phyloP scores from a whole-genome alignment of 371 early-diverging fungal species.

The Globomyces sp. region DNA sequence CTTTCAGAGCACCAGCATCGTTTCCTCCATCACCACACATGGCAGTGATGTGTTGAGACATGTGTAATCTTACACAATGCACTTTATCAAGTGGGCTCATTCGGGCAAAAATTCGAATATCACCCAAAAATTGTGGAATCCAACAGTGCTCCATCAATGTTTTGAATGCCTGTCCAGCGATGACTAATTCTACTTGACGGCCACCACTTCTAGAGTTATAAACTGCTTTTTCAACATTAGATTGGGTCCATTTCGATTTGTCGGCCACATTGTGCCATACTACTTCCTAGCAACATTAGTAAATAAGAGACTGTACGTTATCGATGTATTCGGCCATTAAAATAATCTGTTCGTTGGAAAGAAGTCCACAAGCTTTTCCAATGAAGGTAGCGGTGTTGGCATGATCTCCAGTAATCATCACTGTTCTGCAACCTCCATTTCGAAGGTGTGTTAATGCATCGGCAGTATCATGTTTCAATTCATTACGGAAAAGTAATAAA shows the following conservation, averaged over 20 bases:
- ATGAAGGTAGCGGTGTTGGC: constrained; percentile 85
- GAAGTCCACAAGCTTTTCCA: constrained; percentile 76
- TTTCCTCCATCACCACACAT: constrained; percentile 97
- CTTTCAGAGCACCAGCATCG: constrained; percentile 90
- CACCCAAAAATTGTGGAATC: constrained; percentile 16
- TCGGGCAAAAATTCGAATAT: constrained; percentile 42
- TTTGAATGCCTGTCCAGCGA: constrained; percentile 32
- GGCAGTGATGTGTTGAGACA: constrained; percentile 69
- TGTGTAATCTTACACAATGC: constrained; percentile 63
- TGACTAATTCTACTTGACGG: constrained; percentile 26
- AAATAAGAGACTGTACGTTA: neutral
- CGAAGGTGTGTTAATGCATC: constrained; percentile 68
- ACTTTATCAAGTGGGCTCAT: constrained; percentile 47
- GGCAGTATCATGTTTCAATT: constrained; percentile 71
- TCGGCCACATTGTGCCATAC: constrained; percentile 11
- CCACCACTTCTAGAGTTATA: constrained; percentile 10
- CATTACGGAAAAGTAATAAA: constrained; percentile 79
- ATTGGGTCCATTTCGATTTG: neutral
- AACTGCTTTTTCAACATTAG: constrained; percentile 15
- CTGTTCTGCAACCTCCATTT: constrained; percentile 66
- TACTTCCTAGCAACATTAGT: no score
- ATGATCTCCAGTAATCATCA: constrained; percentile 94
- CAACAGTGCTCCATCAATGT: constrained; percentile 34
- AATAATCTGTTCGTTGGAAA: constrained; percentile 37
- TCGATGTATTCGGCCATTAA: constrained; percentile 33